Conservation (phyloP, 2,329 filamentous ascomycete species). For the Xylaria hypoxylon region DNA sequence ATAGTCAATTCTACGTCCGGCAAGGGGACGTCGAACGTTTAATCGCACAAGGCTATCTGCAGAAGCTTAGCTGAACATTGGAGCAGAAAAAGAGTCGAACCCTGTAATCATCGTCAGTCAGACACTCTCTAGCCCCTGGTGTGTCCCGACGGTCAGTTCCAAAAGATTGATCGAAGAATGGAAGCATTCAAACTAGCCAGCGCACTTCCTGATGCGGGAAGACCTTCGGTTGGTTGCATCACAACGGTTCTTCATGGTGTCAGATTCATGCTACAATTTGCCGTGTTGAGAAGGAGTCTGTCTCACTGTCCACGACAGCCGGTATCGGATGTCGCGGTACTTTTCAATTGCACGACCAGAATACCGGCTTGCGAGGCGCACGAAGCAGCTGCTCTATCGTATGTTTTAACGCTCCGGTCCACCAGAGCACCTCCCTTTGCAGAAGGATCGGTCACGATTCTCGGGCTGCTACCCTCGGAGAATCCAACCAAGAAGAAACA, state of each 20-base stretch:
- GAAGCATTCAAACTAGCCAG: background rate
- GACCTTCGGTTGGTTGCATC: background rate
- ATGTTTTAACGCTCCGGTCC: background rate
- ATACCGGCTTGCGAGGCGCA: conserved; percentile 15
- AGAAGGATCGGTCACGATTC: conserved; percentile 18
- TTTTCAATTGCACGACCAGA: conserved; percentile 17
- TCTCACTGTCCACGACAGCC: conserved; percentile 3
- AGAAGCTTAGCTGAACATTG: conserved; percentile 81
- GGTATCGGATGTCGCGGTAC: conserved; percentile 24
- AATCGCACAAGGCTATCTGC: conserved; percentile 93
- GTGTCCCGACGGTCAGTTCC: background rate
- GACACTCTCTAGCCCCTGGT: background rate
- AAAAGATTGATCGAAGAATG: background rate
- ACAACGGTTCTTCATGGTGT: background rate
- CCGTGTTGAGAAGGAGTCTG: background rate
- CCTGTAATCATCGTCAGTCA: conserved; percentile 1
- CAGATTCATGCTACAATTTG: background rate
- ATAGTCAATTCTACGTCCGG: conserved; percentile 97
- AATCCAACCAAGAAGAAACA: background rate
- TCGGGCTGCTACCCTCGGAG: conserved; percentile 11
- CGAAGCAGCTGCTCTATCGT: background rate
- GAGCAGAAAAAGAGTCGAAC: background rate
- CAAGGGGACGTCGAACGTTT: conserved; percentile 95
- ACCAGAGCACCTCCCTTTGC: conserved; percentile 16
- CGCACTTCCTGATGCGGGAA: conserved; percentile 1